Evolutionary conservation across 768 basidiomycete species (phyloP), one percentile per base, ranked within the genome.

Genomic region (Termitomyces bulborhizus): DNA sequence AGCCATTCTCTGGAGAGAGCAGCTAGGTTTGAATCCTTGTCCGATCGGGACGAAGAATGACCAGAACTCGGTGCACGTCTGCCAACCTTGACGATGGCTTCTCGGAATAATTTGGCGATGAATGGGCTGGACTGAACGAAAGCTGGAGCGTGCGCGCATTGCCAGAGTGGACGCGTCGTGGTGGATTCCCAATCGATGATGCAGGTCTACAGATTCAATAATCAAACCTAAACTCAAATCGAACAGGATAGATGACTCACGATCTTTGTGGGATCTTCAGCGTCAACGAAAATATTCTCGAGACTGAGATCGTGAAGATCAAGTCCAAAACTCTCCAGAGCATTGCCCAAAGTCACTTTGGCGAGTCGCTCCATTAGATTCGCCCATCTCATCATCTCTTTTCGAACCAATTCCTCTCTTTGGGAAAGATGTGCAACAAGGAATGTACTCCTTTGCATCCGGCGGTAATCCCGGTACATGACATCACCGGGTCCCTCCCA

Each of bases 181-280:
- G 90, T 92, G 15, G 90, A 89, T 66, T 93, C 90, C 90, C 89
- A 92, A 62, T 93, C 91, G 41, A 93, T 93, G 55, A 93, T 81
- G 63, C 88, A 89, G 1, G 89, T 88, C 91, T 93, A 59, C 12
- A 54, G 44, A 47, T 46, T 57, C 48, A 54, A n/a, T 53, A 57
- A 56, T 61, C 44, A 56, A 43, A 50, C 31, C 5, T 21, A 44
- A 46, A 40, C 6, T 37, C 52, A 57, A 41, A 29, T 41, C 44
- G 37, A 40, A 7, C 4, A 48, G 1, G 24, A 37, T n/a, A 42
- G 47, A 51, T 46, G 47, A 76, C 90, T 62, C 61, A 93, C 90
- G 44, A 93, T 87, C 59, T 77, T 82, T 0, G 85, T 79, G 53
- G 76, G 76, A 62, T 92, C 85, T 2, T 76, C 60, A 36, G 75